phyloP scores from a whole-genome alignment of 1,284 basidiomycete genomes.

The Hypsizygus ulmarius region DNA sequence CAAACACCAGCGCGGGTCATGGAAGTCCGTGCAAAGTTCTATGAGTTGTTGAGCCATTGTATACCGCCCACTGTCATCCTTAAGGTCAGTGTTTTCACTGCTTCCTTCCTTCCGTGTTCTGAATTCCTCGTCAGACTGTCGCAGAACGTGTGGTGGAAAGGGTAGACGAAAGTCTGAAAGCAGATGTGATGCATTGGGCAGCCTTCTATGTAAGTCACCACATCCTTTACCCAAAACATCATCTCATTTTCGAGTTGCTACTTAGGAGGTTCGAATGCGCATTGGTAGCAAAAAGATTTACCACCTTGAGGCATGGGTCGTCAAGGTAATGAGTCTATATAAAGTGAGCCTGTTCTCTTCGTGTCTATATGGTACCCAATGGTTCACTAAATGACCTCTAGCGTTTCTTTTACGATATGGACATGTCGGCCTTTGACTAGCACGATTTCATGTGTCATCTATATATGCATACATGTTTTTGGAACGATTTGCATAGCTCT shows the following conservation, averaged over 20 bases:
- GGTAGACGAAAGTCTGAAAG: constrained; percentile 86
- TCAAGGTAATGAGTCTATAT: constrained; percentile 80
- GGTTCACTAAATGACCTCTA: constrained; percentile 14
- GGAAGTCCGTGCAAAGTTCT: constrained; percentile 90
- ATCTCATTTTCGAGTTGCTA: not conserved
- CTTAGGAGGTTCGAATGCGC: constrained; percentile 86
- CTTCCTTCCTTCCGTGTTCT: constrained; percentile 3
- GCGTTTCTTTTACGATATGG: constrained; percentile 57
- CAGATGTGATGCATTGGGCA: constrained; percentile 94
- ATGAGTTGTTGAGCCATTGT: constrained; percentile 95
- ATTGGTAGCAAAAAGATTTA: constrained; percentile 93
- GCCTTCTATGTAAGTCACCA: constrained; percentile 80
- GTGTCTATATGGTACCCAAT: not conserved
- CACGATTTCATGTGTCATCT: too few relatives aligned
- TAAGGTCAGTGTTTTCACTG: constrained; percentile 54
- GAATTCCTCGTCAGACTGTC: constrained; percentile 64
- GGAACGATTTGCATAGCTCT: too few relatives aligned
- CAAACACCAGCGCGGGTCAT: constrained; percentile 91
- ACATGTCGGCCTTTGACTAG: constrained; percentile 59
- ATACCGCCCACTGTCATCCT: constrained; percentile 93
- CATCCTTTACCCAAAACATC: not conserved
- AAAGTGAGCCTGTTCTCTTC: constrained; percentile 45
- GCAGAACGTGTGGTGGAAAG: constrained; percentile 83
- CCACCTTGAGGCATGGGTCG: constrained; percentile 91
- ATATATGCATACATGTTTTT: too few relatives aligned